Evolutionary conservation across 2,329 filamentous ascomycete species (phyloP).

Genomic region (Ceratocystis ficicola): DNA sequence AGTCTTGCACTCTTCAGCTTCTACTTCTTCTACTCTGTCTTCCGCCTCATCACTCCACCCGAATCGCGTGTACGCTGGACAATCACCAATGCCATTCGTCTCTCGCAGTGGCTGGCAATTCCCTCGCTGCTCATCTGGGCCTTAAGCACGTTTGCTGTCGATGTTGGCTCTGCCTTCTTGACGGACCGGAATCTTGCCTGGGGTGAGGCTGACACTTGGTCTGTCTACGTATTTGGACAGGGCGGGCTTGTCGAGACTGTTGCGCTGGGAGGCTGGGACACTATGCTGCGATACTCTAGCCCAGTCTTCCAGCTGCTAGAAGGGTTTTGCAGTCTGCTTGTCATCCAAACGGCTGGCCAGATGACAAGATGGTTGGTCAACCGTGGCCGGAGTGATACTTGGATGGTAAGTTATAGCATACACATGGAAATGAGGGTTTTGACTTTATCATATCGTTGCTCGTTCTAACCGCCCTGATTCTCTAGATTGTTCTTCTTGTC

Average conservation of each 20-base stretch:
- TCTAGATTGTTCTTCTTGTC: constrained; percentile 72
- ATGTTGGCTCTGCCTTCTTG: constrained; percentile 65
- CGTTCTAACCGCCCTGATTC: background rate
- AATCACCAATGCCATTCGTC: constrained; percentile 55
- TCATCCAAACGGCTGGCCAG: constrained; percentile 89
- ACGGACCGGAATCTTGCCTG: constrained; percentile 58
- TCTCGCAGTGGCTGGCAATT: constrained; percentile 76
- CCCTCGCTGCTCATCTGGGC: constrained; percentile 87
- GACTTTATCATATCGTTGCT: background rate
- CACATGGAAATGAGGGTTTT: constrained; percentile 2
- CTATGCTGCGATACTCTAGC: constrained; percentile 74
- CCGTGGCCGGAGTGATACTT: constrained; percentile 81
- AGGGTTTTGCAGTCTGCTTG: constrained; percentile 89
- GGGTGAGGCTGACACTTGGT: constrained; percentile 53
- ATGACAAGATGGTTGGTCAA: constrained; percentile 94
- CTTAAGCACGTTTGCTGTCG: constrained; percentile 86
- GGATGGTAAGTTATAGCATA: constrained; percentile 58
- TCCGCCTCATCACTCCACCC: constrained; percentile 71
- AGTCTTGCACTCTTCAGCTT: constrained; percentile 79
- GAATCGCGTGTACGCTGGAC: constrained; percentile 62
- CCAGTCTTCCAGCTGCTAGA: constrained; percentile 90
- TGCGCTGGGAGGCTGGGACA: constrained; percentile 80
- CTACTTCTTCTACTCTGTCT: constrained; percentile 75
- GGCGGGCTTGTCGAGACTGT: constrained; percentile 69
- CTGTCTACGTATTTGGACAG: constrained; percentile 79